Evolutionary conservation across 2,329 filamentous ascomycete species (phyloP).

Genomic region (Colletotrichum higginsianum): DNA sequence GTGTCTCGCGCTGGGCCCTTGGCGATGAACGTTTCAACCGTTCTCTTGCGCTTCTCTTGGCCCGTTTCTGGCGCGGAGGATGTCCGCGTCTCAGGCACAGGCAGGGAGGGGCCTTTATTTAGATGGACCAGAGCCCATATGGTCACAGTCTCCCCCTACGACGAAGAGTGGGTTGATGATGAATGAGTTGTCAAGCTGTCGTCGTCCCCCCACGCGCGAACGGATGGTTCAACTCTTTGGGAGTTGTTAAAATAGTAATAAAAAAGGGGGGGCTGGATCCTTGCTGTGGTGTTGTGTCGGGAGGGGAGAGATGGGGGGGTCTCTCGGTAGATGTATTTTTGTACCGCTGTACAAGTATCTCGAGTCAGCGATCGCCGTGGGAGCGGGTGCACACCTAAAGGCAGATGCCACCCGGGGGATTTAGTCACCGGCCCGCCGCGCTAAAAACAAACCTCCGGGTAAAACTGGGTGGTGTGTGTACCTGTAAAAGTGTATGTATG

Average conservation of each 20-base stretch:
- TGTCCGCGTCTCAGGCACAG: conserved; percentile 28
- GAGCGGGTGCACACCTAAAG: conserved; percentile 21
- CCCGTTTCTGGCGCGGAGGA: conserved; percentile 9
- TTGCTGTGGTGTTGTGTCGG: conserved; percentile 14
- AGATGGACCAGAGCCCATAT: not conserved
- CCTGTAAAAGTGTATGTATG: too few relatives aligned
- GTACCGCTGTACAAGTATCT: not conserved
- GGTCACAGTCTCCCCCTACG: not conserved
- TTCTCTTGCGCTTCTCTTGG: conserved; percentile 26
- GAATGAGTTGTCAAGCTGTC: not conserved
- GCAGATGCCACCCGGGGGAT: not conserved
- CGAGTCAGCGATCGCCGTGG: conserved; percentile 29
- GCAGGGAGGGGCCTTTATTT: conserved; percentile 15
- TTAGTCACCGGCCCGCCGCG: too few relatives aligned
- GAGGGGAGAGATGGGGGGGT: not conserved
- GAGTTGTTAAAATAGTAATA: conserved; percentile 39
- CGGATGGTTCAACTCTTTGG: conserved; percentile 11
- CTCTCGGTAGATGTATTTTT: conserved; percentile 13
- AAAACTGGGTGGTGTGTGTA: too few relatives aligned
- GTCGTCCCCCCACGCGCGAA: not conserved
- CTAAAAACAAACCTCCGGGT: too few relatives aligned
- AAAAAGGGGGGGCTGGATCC: conserved; percentile 19
- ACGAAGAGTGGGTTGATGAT: not conserved
- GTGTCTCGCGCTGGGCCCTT: conserved; percentile 20
- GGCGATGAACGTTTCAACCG: conserved; percentile 40